Conservation (phyloP, 257 asterid genomes). For the Plectranthus barbatus region DNA sequence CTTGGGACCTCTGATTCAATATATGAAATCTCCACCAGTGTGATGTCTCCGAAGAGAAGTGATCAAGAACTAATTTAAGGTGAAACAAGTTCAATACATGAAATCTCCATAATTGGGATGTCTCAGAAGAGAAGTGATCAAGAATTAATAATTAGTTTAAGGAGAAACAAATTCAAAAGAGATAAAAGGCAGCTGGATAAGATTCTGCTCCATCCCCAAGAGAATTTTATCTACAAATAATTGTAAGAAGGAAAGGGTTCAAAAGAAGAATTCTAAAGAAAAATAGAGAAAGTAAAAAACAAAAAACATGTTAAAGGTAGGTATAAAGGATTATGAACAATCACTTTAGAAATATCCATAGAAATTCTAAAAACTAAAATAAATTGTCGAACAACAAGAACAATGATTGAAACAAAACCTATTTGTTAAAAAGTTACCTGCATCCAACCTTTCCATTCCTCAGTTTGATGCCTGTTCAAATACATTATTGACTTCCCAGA, state of each 20-base stretch:
- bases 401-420: not conserved
- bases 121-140: no score
- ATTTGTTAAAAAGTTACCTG: constrained; percentile 41
- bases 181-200: no score
- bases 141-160: no score
- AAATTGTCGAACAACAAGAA: not conserved
- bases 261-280: not conserved
- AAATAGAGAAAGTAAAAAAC: not conserved
- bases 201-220: no score
- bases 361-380: not conserved
- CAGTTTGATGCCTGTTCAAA: constrained; percentile 90
- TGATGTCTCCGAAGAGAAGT: no score
- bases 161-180: not conserved
- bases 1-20: no score
- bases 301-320: no score
- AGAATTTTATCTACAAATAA: no score
- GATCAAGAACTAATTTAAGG: no score
- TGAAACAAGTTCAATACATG: no score
- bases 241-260: not conserved
- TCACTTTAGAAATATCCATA: not conserved
- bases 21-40: no score
- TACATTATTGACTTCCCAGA: constrained; percentile 81
- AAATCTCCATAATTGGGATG: no score
- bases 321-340: not conserved
- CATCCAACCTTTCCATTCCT: constrained; percentile 99